These are phyloP conservation scores for Botrytis sinoallii DNA, from an alignment of 2,329 filamentous ascomycete species.

Conservation along the genomic window DNA sequence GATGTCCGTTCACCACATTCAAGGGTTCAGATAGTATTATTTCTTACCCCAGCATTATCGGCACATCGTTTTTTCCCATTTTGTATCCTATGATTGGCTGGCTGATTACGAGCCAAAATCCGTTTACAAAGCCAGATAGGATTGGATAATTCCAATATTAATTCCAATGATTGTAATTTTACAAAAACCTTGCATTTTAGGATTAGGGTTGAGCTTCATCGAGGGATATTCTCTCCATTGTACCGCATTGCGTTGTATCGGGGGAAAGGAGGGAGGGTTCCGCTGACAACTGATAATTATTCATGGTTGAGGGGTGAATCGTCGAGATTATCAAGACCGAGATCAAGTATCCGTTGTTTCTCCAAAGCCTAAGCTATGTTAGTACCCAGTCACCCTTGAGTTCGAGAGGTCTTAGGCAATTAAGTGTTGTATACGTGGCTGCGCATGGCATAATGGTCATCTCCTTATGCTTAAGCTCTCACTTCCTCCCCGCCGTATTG, in stretches of 20 bases:
- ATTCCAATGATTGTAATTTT: not conserved
- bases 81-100: not conserved
- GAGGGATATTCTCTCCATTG: not conserved
- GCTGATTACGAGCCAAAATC: slow-evolving; percentile 1
- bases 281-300: not conserved
- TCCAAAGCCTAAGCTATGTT: not conserved
- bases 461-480: not conserved
- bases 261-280: not conserved
- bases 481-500: slow-evolving; percentile 4
- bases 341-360: not conserved
- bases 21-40: not conserved
- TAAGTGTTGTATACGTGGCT: slow-evolving; percentile 15
- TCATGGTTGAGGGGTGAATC: not conserved
- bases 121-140: not conserved
- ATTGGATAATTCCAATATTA: not conserved
- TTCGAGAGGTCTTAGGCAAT: not conserved
- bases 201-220: not conserved
- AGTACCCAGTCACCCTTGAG: not conserved
- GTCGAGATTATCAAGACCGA: not conserved
- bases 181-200: not conserved
- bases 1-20: not conserved
- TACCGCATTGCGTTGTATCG: not conserved
- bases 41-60: slow-evolving; percentile 4
- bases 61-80: not conserved
- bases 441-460: slow-evolving; percentile 1